Evolutionary conservation across 768 basidiomycete species (phyloP), one percentile per base, ranked within the genome.

Genomic region (Macrolepiota fuliginosa): DNA sequence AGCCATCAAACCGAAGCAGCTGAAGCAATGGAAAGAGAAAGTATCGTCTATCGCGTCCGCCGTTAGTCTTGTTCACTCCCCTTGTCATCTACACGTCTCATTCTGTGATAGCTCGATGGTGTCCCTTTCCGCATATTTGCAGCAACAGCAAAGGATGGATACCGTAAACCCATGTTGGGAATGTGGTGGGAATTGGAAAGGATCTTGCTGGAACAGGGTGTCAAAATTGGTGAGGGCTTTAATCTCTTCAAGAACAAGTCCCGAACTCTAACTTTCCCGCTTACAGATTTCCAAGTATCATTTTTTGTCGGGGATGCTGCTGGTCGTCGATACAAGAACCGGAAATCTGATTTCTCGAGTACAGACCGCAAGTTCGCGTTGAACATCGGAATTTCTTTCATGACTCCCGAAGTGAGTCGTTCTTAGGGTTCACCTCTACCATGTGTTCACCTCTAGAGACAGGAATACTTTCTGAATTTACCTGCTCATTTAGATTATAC

Each of bases 301-400:
- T 91, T 91, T 67, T 96, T 90, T 66, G 88, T 96, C 0, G 95
- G 95, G 2, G 95, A 97, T 67, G 94, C 93, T 1, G 95, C 94
- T 11, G 95, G 94, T 11, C 84, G 95, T 49, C 70, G 76, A 52
- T 80, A 78, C 62, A 54, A 74, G 17, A 72, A 70, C 37, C 67
- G 66, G 39, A 74, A 79, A 49, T 72, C 74, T 27, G 95, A 97
- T 74, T 92, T 91, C 70, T 83, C 89, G 6, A 86, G 87, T 62
- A 90, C 89, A 0, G 95, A 97, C 72, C 81, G 89, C 47, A 93
- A 96, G 73, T 92, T 88, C 80, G 93, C 95, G 0, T 70, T 87
- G 2, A 96, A 96, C 65, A 69, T 89, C 7, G 89, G 79, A 0
- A 70, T 97, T 2, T 76, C 76, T 10, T 97, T 96, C 70, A 79